A percentile compares a stretch with the other conserved stretches of the same genome.
phyloP scores from a whole-genome alignment of 1,139 yeast genomes.

The Candida dubliniensis region DNA sequence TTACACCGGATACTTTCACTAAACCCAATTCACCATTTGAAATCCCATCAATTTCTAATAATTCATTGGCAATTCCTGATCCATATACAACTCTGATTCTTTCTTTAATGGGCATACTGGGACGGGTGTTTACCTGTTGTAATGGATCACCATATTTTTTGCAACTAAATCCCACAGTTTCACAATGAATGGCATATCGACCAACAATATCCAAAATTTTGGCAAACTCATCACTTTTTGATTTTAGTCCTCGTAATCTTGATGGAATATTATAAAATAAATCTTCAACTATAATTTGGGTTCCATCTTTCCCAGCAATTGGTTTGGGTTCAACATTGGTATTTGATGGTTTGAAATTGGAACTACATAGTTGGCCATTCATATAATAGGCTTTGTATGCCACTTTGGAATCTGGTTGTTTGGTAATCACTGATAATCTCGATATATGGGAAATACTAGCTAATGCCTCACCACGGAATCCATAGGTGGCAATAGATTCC shows the following conservation, averaged over 20 bases:
- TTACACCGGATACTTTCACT: constrained; percentile 51
- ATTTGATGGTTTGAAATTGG: constrained; percentile 28
- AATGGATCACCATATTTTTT: constrained; percentile 72
- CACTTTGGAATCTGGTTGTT: constrained; percentile 53
- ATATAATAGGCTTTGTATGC: constrained; percentile 69
- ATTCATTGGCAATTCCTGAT: constrained; percentile 61
- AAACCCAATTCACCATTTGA: constrained; percentile 43
- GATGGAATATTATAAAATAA: constrained; percentile 87
- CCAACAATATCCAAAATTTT: constrained; percentile 82
- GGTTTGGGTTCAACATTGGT: constrained; percentile 56
- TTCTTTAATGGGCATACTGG: constrained; percentile 51
- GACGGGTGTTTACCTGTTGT: constrained; percentile 55
- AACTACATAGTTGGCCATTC: constrained; percentile 58
- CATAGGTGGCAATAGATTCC: constrained; percentile 50
- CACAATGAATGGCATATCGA: constrained; percentile 76
- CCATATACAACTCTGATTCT: constrained; percentile 78
- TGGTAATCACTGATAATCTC: constrained; percentile 75
- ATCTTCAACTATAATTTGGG: constrained; percentile 83
- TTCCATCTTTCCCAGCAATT: constrained; percentile 85
- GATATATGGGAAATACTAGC: constrained; percentile 64
- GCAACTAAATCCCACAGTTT: constrained; percentile 71
- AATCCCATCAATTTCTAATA: constrained; percentile 47
- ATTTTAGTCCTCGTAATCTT: constrained; percentile 63
- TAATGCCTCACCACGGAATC: constrained; percentile 63
- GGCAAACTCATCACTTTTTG: constrained; percentile 72